phyloP scores from a whole-genome alignment of 345 rosid species.

The Durio zibethinus region DNA sequence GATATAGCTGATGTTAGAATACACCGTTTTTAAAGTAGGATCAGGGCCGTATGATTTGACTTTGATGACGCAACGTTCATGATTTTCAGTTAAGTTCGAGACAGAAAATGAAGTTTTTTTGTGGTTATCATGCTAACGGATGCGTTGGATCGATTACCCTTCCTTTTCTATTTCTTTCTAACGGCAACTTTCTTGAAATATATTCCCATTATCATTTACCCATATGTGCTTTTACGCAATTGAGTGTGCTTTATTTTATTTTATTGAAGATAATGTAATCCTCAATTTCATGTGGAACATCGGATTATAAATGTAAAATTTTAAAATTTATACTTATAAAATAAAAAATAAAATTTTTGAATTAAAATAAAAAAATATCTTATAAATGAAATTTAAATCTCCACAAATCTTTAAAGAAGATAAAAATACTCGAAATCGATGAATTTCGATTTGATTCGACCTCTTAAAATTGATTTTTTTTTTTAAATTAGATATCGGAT shows the following conservation, averaged over 20 bases:
- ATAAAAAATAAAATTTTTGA: too few relatives aligned
- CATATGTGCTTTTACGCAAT: conserved; percentile 1
- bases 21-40: neutral
- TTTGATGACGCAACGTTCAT: neutral
- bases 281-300: too few relatives aligned
- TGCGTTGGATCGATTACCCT: neutral
- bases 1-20: neutral
- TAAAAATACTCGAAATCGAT: too few relatives aligned
- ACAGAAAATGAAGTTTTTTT: neutral
- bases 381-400: too few relatives aligned
- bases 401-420: too few relatives aligned
- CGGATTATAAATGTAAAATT: too few relatives aligned
- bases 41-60: neutral
- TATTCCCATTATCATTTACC: conserved; percentile 10
- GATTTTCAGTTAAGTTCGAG: neutral
- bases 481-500: too few relatives aligned
- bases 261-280: too few relatives aligned
- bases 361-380: too few relatives aligned
- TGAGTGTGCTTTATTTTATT: neutral
- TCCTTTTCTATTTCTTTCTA: neutral
- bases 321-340: too few relatives aligned
- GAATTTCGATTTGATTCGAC: too few relatives aligned
- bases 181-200: conserved; percentile 6
- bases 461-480: too few relatives aligned
- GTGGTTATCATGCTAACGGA: neutral